phyloP scores from a whole-genome alignment of 768 basidiomycete genomes.

The Hygrocybe punicea region DNA sequence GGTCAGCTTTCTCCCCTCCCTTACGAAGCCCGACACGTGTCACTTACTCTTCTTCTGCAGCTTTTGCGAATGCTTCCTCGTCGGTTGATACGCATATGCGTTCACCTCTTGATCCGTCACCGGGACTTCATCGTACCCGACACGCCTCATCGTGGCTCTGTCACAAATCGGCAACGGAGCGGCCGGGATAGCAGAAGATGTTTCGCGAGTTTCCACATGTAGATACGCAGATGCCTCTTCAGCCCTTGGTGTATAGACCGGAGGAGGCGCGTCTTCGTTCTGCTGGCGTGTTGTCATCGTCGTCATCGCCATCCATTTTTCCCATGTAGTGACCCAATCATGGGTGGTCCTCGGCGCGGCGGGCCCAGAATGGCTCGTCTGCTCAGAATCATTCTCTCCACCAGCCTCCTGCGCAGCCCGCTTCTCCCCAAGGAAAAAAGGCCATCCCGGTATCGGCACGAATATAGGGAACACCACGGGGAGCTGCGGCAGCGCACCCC shows the following conservation, averaged over 20 bases:
- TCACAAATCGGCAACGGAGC: slow-evolving; percentile 30
- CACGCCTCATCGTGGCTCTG: slow-evolving; percentile 27
- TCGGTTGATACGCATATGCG: slow-evolving; percentile 61
- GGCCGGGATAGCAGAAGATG: slow-evolving; percentile 19
- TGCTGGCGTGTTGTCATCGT: slow-evolving; percentile 46
- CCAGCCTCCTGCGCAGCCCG: slow-evolving; percentile 25
- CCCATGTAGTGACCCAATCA: slow-evolving; percentile 69
- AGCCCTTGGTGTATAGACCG: slow-evolving; percentile 66
- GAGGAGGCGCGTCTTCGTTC: slow-evolving; percentile 59
- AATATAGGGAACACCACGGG: slow-evolving; percentile 79
- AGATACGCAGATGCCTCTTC: neutral
- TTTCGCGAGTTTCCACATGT: slow-evolving; percentile 13
- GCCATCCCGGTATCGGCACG: slow-evolving; percentile 65
- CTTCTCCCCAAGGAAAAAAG: slow-evolving; percentile 56
- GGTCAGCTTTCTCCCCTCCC: too few species aligned
- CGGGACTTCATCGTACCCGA: slow-evolving; percentile 48
- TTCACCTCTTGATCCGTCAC: slow-evolving; percentile 67
- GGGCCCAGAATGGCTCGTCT: slow-evolving; percentile 37
- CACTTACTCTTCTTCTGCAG: slow-evolving; percentile 68
- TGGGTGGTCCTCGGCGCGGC: slow-evolving; percentile 50
- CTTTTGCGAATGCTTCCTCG: slow-evolving; percentile 42
- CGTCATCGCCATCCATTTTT: slow-evolving; percentile 66
- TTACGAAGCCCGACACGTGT: too few species aligned
- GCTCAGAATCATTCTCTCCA: slow-evolving; percentile 29
- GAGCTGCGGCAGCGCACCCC: slow-evolving; percentile 61